Percentiles rank a stretch among this genome's conserved stretches.
Evolutionary conservation across 2,329 filamentous ascomycete species (phyloP).

Genomic region (Thielaviopsis punctulata): DNA sequence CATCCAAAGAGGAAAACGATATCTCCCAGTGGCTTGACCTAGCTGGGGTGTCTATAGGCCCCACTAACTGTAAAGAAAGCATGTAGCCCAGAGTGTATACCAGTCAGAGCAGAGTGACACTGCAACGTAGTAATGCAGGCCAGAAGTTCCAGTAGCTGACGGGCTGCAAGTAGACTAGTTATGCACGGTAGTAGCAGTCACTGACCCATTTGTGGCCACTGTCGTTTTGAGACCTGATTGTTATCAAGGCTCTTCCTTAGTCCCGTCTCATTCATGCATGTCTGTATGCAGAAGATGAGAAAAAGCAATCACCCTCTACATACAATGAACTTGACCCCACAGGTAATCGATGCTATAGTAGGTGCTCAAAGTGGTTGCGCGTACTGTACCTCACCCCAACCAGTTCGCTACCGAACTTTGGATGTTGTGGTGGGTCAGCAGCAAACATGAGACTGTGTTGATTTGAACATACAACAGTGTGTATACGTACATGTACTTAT

Average conservation of each 20-base stretch:
- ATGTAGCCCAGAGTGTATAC: not conserved
- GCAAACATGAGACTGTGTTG: not conserved
- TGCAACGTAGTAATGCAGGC: not conserved
- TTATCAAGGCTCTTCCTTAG: not conserved
- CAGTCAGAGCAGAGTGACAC: not conserved
- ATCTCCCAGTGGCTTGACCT: not conserved
- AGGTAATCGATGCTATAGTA: too few relatives aligned
- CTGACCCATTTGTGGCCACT: not conserved
- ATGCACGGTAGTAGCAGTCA: not conserved
- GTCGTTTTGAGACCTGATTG: not conserved
- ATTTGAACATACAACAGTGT: too few relatives aligned
- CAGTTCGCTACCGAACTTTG: not conserved
- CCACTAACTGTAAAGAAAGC: not conserved
- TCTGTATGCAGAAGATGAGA: not conserved
- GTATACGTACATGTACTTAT: not conserved
- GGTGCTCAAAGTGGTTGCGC: too few relatives aligned
- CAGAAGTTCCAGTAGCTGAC: not conserved
- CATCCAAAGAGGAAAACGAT: not conserved
- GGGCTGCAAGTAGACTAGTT: not conserved
- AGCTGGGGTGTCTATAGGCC: not conserved
- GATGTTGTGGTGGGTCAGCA: not conserved
- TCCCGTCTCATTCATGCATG: not conserved
- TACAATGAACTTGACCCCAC: not conserved
- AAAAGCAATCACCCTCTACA: not conserved
- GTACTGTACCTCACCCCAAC: not conserved